Percentiles rank a stretch among this genome's conserved stretches.
phyloP scores from a whole-genome alignment of 345 rosid genomes.

The Gossypium sturtianum region DNA sequence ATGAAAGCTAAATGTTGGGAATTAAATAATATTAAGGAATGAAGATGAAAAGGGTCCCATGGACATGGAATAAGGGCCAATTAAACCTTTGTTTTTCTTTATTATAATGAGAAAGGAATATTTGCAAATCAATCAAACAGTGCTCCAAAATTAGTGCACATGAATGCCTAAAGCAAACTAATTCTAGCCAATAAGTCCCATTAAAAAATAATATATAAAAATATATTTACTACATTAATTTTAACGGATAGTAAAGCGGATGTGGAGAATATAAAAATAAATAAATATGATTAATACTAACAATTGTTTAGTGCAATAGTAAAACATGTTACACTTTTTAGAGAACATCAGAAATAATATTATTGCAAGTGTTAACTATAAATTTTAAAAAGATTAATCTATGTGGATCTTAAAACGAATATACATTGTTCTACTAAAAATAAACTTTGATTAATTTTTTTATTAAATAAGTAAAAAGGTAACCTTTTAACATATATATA shows the following conservation, averaged over 20 bases:
- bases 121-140: not conserved
- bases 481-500: not conserved
- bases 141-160: not conserved
- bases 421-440: too few relatives aligned
- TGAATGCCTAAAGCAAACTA: not conserved
- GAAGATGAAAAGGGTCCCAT: not conserved
- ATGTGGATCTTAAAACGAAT: too few relatives aligned
- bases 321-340: too few relatives aligned
- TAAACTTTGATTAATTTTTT: too few relatives aligned
- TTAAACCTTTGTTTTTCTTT: not conserved
- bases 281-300: too few relatives aligned
- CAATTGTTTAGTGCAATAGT: too few relatives aligned
- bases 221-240: too few relatives aligned
- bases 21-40: not conserved
- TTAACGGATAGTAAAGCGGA: too few relatives aligned
- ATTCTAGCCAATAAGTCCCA: too few relatives aligned
- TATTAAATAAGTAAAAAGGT: not conserved
- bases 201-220: too few relatives aligned
- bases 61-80: not conserved
- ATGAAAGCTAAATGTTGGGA: not conserved
- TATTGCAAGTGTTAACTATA: accelerated
- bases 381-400: not conserved
- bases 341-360: too few relatives aligned
- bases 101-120: not conserved
- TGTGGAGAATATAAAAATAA: too few relatives aligned